Evolutionary conservation across 768 basidiomycete species (phyloP).

Genomic region (Boletus rufocinnamomeus): DNA sequence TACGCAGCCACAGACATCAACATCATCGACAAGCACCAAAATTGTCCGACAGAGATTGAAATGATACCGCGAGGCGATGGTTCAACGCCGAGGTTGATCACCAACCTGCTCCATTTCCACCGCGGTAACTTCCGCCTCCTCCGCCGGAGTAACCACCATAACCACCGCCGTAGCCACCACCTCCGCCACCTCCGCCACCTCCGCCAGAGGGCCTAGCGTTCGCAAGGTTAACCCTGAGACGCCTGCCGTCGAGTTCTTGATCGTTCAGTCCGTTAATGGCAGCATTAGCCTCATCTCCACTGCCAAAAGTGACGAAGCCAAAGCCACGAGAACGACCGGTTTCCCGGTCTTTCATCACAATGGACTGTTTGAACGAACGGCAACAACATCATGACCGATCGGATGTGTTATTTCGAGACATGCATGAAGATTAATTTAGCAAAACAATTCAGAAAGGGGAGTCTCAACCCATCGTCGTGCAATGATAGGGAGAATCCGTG

Average conservation of each 20-base stretch:
- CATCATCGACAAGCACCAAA: conserved; percentile 8
- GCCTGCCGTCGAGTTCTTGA: conserved; percentile 55
- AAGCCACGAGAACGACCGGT: conserved; percentile 60
- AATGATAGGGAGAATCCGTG: conserved; percentile 33
- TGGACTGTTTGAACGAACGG: conserved; percentile 25
- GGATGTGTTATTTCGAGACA: conserved; percentile 18
- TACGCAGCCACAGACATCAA: conserved; percentile 11
- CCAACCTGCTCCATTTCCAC: conserved; percentile 14
- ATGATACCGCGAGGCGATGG: background rate
- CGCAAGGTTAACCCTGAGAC: conserved; percentile 51
- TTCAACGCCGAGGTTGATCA: conserved; percentile 7
- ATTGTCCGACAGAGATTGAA: conserved; percentile 7
- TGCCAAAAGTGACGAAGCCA: conserved; percentile 51
- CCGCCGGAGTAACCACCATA: conserved; percentile 7
- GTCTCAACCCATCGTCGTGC: conserved; percentile 36
- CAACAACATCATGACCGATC: conserved; percentile 9
- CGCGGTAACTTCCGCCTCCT: conserved; percentile 3
- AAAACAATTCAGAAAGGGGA: conserved; percentile 22
- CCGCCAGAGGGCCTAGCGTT: conserved; percentile 35
- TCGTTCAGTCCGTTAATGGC: conserved; percentile 51
- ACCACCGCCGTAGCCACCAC: conserved; percentile 16
- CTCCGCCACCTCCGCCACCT: conserved; percentile 24
- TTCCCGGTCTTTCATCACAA: conserved; percentile 52
- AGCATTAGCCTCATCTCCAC: conserved; percentile 40
- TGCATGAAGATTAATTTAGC: conserved; percentile 30